phyloP scores from a whole-genome alignment of 2,329 filamentous ascomycete species.

The Fusarium fujikuroi region DNA sequence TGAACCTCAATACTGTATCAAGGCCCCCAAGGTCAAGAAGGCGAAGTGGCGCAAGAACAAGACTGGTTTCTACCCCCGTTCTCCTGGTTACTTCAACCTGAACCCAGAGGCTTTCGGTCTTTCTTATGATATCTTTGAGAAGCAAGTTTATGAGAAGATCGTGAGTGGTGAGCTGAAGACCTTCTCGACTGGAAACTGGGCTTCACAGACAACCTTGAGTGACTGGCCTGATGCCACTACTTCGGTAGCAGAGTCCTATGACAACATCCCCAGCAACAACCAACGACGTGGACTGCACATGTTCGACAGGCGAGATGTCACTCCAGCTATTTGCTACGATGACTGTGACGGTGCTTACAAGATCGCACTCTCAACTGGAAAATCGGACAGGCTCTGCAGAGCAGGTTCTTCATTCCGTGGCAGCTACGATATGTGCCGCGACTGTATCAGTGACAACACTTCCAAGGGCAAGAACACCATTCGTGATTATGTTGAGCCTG shows the following conservation, averaged over 20 bases:
- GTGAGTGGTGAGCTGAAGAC: constrained; percentile 54
- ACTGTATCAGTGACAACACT: constrained; percentile 52
- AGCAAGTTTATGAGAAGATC: constrained; percentile 52
- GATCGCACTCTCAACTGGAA: constrained; percentile 61
- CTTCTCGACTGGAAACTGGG: constrained; percentile 66
- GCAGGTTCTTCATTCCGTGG: constrained; percentile 54
- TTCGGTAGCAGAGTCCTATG: constrained; percentile 17
- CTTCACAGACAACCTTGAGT: constrained; percentile 60
- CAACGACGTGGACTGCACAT: constrained; percentile 35
- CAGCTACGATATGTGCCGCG: constrained; percentile 52
- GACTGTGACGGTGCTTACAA: constrained; percentile 62
- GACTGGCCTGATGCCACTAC: constrained; percentile 42
- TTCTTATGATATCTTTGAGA: constrained; percentile 69
- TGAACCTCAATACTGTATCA: constrained; percentile 56
- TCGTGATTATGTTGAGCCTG: constrained; percentile 49
- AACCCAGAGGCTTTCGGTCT: constrained; percentile 70
- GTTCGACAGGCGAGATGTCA: constrained; percentile 54
- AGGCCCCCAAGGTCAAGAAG: constrained; percentile 50
- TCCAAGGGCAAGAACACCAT: constrained; percentile 42
- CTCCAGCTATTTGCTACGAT: constrained; percentile 62
- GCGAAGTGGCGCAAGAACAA: constrained; percentile 57
- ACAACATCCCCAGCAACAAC: constrained; percentile 15
- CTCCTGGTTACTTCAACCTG: constrained; percentile 71
- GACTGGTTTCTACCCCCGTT: constrained; percentile 63
- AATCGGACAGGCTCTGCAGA: constrained; percentile 58